Evolutionary conservation across 345 rosid genomes (phyloP).

Genomic region (Syzygium aromaticum): DNA sequence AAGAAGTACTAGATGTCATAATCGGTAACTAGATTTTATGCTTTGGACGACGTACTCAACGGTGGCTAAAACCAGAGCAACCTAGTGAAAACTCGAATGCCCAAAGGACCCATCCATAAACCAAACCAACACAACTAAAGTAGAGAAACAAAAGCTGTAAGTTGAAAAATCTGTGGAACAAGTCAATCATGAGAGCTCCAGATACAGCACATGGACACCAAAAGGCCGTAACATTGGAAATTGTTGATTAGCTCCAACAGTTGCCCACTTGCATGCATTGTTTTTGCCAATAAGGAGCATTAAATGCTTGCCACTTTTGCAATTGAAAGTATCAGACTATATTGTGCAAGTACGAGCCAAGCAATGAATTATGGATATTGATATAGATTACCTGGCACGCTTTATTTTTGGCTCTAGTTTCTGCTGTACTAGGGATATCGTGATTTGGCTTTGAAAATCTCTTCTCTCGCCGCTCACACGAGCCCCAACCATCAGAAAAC

Average conservation of each 20-base stretch:
- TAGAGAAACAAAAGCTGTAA: background rate
- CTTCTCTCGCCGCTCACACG: conserved; percentile 87
- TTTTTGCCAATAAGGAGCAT: background rate
- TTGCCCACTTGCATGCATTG: background rate
- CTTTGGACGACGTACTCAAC: background rate
- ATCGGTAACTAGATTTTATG: background rate
- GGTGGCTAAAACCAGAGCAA: background rate
- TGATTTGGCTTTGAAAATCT: conserved; percentile 80
- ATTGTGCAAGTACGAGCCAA: background rate
- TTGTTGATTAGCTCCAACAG: background rate
- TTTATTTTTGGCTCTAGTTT: conserved; percentile 90
- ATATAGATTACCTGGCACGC: conserved; percentile 66
- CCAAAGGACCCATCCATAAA: background rate
- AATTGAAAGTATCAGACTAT: background rate
- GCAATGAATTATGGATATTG: background rate
- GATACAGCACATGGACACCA: background rate
- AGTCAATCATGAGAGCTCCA: background rate
- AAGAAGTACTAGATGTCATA: background rate
- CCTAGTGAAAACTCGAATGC: background rate
- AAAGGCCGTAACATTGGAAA: background rate
- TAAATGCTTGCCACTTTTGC: background rate
- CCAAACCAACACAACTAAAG: background rate
- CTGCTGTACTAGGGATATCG: conserved; percentile 88
- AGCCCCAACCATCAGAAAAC: conserved; percentile 95
- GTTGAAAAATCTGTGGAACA: background rate